Evolutionary conservation across 192 early-diverging fungal genomes (phyloP).

Genomic region (Backusella psychrophila): DNA sequence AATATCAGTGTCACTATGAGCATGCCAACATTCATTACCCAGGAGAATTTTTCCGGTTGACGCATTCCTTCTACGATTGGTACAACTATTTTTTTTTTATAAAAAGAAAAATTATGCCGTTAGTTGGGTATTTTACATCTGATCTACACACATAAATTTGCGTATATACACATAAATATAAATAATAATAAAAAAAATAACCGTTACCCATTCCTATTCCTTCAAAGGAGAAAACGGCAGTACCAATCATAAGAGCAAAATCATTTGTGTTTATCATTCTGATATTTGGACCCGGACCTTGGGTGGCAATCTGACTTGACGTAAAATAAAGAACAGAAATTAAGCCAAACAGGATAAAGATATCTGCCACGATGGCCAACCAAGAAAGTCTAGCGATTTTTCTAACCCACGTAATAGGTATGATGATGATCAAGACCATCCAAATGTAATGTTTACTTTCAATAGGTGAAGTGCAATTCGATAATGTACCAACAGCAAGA

Average conservation of each 20-base stretch:
- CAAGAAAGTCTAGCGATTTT: slow-evolving; percentile 52
- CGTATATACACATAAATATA: background rate
- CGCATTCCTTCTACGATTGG: slow-evolving; percentile 76
- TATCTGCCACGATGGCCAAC: slow-evolving; percentile 68
- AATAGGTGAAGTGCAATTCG: slow-evolving; percentile 56
- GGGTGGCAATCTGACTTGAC: slow-evolving; percentile 42
- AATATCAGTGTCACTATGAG: slow-evolving; percentile 66
- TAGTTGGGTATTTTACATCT: background rate
- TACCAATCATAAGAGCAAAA: slow-evolving; percentile 72
- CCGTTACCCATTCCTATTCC: slow-evolving; percentile 36
- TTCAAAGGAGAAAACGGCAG: slow-evolving; percentile 50
- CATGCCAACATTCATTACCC: slow-evolving; percentile 65
- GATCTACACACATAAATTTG: background rate
- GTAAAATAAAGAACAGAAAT: slow-evolving; percentile 58
- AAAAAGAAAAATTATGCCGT: slow-evolving; percentile 38
- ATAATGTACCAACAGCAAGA: slow-evolving; percentile 60
- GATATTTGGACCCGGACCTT: slow-evolving; percentile 53
- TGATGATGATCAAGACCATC: slow-evolving; percentile 65
- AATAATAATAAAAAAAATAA: background rate
- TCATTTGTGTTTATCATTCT: slow-evolving; percentile 56
- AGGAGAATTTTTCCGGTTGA: slow-evolving; percentile 70
- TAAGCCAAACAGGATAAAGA: slow-evolving; percentile 73
- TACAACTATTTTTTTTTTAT: slow-evolving; percentile 27
- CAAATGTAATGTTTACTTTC: slow-evolving; percentile 70
- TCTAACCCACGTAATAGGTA: slow-evolving; percentile 67